Evolutionary conservation across 2,329 filamentous ascomycete genomes (phyloP), one percentile per base, ranked within the genome.

Genomic region (Botrytis fragariae): DNA sequence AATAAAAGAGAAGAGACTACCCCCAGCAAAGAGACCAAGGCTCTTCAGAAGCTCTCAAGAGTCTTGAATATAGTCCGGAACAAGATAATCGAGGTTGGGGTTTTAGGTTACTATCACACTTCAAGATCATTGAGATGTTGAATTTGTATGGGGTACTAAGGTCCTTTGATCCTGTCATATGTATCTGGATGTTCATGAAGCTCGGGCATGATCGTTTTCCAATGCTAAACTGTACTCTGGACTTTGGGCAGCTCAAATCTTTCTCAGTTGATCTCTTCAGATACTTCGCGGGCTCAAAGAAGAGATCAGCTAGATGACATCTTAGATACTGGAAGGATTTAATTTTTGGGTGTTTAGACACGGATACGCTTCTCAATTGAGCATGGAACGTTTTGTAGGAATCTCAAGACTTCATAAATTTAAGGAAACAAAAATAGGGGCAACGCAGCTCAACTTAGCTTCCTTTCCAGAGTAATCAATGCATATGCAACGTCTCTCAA

Each of bases 111-210:
- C 0, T 44, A 44, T 25, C 9, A 25, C 4, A 9, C 9, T 4
- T 48, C 45, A 3, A 44, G 9, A 0, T 22, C 4, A 22, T 10
- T 9, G 1, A 25, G 0, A 37, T 4, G 35, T n/a, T 37, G 9
- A n/a, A 61, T 16, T 1, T 2, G 25, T n/a, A 25, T 14, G 35
- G 12, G 12, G 10, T 61, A 12, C 2, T 7, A 39, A 37, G 20
- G 22, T 61, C 7, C 18, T 44, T 44, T 8, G 0, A 44, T 7
- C 18, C 18, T 20, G 0, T 44, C 7, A 0, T 6, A 20, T 18
- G 7, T 8, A 44, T 20, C 12, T 1, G 1, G 35, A 16, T 3
- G 2, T n/a, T 18, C 10, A 61, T 10, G 6, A 14, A 2, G 1
- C 12, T 60, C 9, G 3, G 32, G 8, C 32, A 12, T 60, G 9